These are phyloP conservation scores for Phytophthora nicotianae DNA, from an alignment of 352 stramenopile species.

Conservation along the genomic window DNA sequence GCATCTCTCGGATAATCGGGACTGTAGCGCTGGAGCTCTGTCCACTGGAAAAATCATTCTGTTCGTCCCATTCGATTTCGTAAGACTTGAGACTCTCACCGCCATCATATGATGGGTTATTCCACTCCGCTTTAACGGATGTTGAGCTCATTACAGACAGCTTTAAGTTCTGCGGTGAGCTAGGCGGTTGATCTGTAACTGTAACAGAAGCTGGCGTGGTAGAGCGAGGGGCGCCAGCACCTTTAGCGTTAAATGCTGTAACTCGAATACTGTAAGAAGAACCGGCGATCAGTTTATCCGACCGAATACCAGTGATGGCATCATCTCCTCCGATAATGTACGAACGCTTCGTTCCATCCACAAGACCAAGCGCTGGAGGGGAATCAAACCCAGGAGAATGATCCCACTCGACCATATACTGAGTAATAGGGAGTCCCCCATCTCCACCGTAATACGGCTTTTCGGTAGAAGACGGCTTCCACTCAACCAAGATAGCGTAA, in stretches of 20 bases:
- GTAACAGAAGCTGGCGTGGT: constrained; percentile 54
- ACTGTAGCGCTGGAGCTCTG: constrained; percentile 70
- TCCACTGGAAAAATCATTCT: constrained; percentile 73
- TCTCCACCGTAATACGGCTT: constrained; percentile 91
- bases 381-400: constrained; percentile 88
- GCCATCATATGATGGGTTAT: constrained; percentile 92
- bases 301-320: constrained; percentile 91
- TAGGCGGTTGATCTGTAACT: constrained; percentile 68
- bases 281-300: constrained; percentile 75
- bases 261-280: constrained; percentile 79
- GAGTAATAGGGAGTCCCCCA: constrained; percentile 91
- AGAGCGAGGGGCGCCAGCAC: constrained; percentile 46
- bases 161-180: constrained; percentile 53
- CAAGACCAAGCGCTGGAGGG: constrained; percentile 72
- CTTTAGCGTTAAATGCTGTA: constrained; percentile 79
- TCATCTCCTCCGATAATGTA: constrained; percentile 94
- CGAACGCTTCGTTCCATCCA: constrained; percentile 44
- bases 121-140: constrained; percentile 84
- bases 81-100: constrained; percentile 85
- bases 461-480: constrained; percentile 81
- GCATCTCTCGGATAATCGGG: constrained; percentile 92
- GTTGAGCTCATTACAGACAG: constrained; percentile 66
- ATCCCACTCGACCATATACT: constrained; percentile 98
- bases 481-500: constrained; percentile 92
- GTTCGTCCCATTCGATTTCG: constrained; percentile 84